Evolutionary conservation across 306 rosid species (phyloP).

Genomic region (Comarum palustre): DNA sequence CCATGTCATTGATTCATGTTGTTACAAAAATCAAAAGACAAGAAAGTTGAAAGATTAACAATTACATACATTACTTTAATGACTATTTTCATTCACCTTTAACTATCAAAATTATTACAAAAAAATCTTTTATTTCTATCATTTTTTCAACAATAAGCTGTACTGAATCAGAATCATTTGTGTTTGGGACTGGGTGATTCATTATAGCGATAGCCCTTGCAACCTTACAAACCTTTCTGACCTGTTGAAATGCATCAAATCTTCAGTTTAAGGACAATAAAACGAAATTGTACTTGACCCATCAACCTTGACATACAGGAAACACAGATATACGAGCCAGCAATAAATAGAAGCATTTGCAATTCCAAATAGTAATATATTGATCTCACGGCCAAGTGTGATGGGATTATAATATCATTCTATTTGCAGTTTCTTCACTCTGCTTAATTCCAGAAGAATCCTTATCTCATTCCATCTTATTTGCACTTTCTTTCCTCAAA

Average conservation of each 20-base stretch:
- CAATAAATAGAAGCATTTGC: background rate
- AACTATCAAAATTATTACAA: too few species aligned
- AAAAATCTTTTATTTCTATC: too few species aligned
- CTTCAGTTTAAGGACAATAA: constrained; percentile 7
- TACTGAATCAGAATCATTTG: constrained; percentile 77
- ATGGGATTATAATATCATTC: background rate
- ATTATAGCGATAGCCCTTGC: constrained; percentile 96
- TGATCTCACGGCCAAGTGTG: background rate
- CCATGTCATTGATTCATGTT: too few species aligned
- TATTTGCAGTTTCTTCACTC: background rate
- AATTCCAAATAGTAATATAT: background rate
- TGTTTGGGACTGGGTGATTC: constrained; percentile 92
- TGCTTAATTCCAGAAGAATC: background rate
- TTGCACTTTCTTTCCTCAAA: background rate
- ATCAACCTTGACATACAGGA: background rate
- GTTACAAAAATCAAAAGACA: too few species aligned
- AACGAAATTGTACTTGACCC: background rate
- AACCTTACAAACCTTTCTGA: constrained; percentile 90
- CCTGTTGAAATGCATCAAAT: constrained; percentile 51
- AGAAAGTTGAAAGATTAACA: too few species aligned
- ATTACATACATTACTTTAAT: too few species aligned
- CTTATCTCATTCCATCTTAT: background rate
- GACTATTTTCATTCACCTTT: too few species aligned
- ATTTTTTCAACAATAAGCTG: too few species aligned
- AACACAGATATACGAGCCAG: background rate